Percentiles rank a stretch among this genome's conserved stretches.
phyloP scores from a whole-genome alignment of 106 monocot genomes.

The Apostasia ramifera region DNA sequence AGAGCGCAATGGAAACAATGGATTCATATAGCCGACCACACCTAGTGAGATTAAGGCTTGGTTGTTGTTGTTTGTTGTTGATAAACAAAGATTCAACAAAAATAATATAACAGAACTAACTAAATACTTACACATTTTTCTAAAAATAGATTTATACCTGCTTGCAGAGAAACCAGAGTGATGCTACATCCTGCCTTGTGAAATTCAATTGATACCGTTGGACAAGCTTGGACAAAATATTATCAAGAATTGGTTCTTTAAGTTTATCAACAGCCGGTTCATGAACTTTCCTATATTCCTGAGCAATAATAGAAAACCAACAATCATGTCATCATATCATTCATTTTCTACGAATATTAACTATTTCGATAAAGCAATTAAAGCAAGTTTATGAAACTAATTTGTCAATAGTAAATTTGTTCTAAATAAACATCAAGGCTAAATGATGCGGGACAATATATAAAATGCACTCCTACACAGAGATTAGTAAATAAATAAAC shows the following conservation, averaged over 20 bases:
- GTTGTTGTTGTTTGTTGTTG: too few species aligned
- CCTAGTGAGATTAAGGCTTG: too few species aligned
- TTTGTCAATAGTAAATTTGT: not conserved
- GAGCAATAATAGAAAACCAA: constrained; percentile 1
- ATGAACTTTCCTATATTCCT: constrained; percentile 72
- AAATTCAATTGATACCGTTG: constrained; percentile 65
- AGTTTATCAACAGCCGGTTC: constrained; percentile 82
- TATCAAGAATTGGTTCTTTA: constrained; percentile 78
- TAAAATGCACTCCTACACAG: too few species aligned
- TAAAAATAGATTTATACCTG: constrained; percentile 39
- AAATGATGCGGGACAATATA: too few species aligned
- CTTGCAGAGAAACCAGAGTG: constrained; percentile 98
- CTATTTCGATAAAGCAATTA: too few species aligned
- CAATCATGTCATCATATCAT: not conserved
- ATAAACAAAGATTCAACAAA: too few species aligned
- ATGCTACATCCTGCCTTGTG: constrained; percentile 66
- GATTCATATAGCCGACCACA: too few species aligned
- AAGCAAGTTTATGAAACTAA: not conserved
- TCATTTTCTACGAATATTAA: too few species aligned
- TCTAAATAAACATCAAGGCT: not conserved
- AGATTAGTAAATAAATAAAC: too few species aligned
- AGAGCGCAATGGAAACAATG: too few species aligned
- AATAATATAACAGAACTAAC: too few species aligned
- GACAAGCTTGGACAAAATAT: constrained; percentile 38
- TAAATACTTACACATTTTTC: not conserved